Base-by-base conservation (phyloP, 495 filamentous ascomycete genomes). In the Penicillium tannophilum region DNA sequence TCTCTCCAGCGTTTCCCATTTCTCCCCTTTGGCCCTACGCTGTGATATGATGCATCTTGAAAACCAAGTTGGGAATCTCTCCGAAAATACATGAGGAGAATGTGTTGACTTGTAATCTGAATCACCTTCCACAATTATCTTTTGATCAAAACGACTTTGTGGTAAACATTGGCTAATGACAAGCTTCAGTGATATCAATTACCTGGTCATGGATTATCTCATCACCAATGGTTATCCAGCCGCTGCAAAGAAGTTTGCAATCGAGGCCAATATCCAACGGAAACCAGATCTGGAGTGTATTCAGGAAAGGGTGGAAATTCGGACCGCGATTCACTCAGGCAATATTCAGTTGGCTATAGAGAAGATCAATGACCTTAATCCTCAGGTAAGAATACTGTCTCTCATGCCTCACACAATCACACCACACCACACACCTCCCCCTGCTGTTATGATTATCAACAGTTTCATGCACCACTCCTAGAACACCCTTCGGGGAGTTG, bases 381-480 rank as follows among this genome's bases (percentile, higher is more conserved):
- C 91, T 69, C 87, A 92, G 83, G 94, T 97, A 86, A 76, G 91
- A 62, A 48, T 33, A 59, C 53, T 23, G 10, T 46, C 17, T 24
- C 17, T 11, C 19, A 46, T 28, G 19, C 44, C 20, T 1, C 9
- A 20, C 28, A 52, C 24, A 36, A 64, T 17, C 45, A 51, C 48
- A 36, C 57, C 50, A 43, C 52, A 30, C 53, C 35, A 43, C 52
- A 30, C 53, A 31, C 43, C 24, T 58, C 12, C 52, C 43, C 58
- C 42, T 63, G 58, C 82, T 84, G 85, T 86, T 79, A 93, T 92
- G 93, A 97, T 98, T 96, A 95, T 78, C 91, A 72, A 71, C 78
- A 81, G 85, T 92, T 92, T 95, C 94, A 97, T 98, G 93, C 95
- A 99, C 93, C 93, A 98, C 93, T 92, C 93, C 89, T 91, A 98